Evolutionary conservation across 192 early-diverging fungal species (phyloP), one percentile per base, ranked within the genome.

Genomic region (Backusella liffmaniae): DNA sequence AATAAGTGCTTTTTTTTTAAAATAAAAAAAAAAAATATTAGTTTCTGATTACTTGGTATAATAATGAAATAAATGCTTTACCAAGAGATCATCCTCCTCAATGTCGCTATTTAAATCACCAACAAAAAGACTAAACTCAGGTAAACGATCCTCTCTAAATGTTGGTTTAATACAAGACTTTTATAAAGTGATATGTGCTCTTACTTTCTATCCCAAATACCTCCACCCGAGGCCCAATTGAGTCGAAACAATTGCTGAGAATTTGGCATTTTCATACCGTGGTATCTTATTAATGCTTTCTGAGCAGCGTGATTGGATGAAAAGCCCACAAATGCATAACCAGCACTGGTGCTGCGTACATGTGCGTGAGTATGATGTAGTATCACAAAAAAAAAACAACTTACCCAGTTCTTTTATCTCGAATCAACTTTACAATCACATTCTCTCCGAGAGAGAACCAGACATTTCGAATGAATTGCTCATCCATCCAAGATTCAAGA

Each of bases 401-500:
- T 79, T 87, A 95, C 94, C 90, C 93, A 2, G 95, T 94, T 73
- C 91, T 82, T 70, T 94, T 94, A 85, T 99, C 96, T 30, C 94
- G 90, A 84, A 99, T 97, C 84, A 95, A 90, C 83, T 99, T 99
- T 39, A 97, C 95, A 13, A 88, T 86, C 3, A 99, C 95, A 41
- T 88, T 78, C 82, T 97, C 95, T 35, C 95, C 96, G 36, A 94
- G 76, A 62, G 77, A 79, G 36, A 89, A 94, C 97, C 96, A 98
- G 26, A 94, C 75, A 75, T 89, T 86, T 23, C 92, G 85, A 65
- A 98, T 91, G 84, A 90, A 96, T 73, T 89, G 92, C 75, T 99
- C 96, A 79, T 96, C 95, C 97, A 97, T 97, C 96, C 97, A 98
- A 5, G 93, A 88, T 77, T 99, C 97, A 18, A 99, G 88, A 72